Base-by-base conservation (phyloP, 805 yeast species). In the Starmerella powellii region DNA sequence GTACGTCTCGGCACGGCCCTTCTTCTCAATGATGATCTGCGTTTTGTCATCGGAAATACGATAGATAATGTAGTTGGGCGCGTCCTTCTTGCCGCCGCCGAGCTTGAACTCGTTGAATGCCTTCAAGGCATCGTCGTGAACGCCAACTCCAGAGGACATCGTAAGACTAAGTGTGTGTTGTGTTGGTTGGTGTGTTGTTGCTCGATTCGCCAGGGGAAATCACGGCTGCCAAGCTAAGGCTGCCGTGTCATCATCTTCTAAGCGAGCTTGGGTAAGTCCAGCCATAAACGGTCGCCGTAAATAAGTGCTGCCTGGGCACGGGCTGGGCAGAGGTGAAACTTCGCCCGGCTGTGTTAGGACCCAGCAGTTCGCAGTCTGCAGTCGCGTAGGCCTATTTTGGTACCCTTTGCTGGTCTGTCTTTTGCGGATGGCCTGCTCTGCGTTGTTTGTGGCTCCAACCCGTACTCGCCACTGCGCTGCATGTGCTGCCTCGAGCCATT, bases 81-180 rank as follows among this genome's bases (percentile, higher is more conserved):
- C 41, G 28, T 46, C 52, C 69, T 82, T 82, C 70, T 83, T 84
- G 45, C 63, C 60, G 38, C 55, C 55, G 56, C 95, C 95, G 62
- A 88, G 74, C 72, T 91, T 91, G 67, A 91, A 76, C 61, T 87
- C 95, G 64, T 88, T 85, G 80, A 87, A 91, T 45, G 96, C 94
- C 55, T 76, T 70, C 63, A 88, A 73, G 53, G 96, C 85, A 63
- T 86, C 95, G 65, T 88, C 91, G 56, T 81, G 77, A 57, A 81
- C 83, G 52, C 83, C 78, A 61, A 81, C 88, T 69, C 91, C 78
- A 37, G 51, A 50, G 23, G 54, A 50, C 54, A 50, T 50, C 28
- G 20, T 20, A 23, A 5, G 30, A 13, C 30, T 27, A 23, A 8
- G 6, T 10, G 26, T 23, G 32, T 8, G 8, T 6, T 4, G 23